Evolutionary conservation across 371 early-diverging fungal species (phyloP).

Genomic region (Apophysomyces variabilis): DNA sequence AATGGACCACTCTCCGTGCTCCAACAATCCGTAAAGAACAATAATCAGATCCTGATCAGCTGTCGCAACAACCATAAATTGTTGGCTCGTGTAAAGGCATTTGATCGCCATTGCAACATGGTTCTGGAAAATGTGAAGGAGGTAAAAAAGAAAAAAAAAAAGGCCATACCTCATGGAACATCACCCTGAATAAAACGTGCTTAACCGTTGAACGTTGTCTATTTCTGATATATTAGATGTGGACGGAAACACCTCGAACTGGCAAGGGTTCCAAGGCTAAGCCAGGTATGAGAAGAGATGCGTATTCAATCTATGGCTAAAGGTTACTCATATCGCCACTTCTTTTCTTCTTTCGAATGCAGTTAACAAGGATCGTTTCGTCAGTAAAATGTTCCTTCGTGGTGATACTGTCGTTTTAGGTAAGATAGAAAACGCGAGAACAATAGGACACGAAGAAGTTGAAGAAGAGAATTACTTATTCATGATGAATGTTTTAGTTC

Average conservation of each 20-base stretch:
- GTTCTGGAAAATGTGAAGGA: slow-evolving; percentile 98
- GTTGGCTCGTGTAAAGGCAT: slow-evolving; percentile 97
- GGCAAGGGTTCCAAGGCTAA: slow-evolving; percentile 94
- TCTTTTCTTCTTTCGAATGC: too few species aligned
- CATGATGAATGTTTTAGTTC: slow-evolving; percentile 15
- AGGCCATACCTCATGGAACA: too few species aligned
- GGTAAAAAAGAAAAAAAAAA: slow-evolving; percentile 49
- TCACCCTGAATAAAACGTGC: not conserved
- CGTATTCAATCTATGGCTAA: too few species aligned
- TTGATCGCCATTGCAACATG: slow-evolving; percentile 99
- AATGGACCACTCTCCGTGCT: slow-evolving; percentile 97
- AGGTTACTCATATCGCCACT: too few species aligned
- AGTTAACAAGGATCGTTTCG: slow-evolving; percentile 97
- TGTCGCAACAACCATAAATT: slow-evolving; percentile 97
- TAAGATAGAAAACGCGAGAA: slow-evolving; percentile 23
- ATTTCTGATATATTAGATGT: slow-evolving; percentile 69
- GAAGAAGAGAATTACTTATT: not conserved
- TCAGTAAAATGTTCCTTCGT: slow-evolving; percentile 97
- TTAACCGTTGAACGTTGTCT: slow-evolving; percentile 1
- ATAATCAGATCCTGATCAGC: slow-evolving; percentile 94
- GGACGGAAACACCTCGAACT: slow-evolving; percentile 91
- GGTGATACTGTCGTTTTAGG: slow-evolving; percentile 96
- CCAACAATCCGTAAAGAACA: slow-evolving; percentile 93
- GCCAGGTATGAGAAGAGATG: slow-evolving; percentile 41
- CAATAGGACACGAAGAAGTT: not conserved